Conservation (phyloP, 441 rosid species). For the Brassica hybrid region DNA sequence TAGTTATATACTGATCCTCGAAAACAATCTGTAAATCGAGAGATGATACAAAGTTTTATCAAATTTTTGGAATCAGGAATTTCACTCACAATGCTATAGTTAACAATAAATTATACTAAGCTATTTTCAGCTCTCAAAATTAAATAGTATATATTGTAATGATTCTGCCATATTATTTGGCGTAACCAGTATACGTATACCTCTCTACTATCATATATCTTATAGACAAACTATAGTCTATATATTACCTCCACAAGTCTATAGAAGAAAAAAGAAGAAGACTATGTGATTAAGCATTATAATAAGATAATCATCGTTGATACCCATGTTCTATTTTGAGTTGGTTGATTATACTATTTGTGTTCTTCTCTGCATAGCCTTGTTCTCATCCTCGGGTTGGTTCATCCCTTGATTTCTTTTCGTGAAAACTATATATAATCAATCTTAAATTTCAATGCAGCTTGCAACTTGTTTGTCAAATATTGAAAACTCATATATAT, state of each 20-base stretch:
- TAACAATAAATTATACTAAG: not conserved
- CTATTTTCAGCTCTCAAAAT: not conserved
- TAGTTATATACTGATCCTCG: not conserved
- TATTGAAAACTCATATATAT: not conserved
- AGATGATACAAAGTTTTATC: not conserved
- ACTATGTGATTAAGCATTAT: not conserved
- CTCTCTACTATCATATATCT: not conserved
- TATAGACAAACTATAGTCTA: not conserved
- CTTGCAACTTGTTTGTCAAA: not conserved
- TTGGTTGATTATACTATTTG: conserved; percentile 2
- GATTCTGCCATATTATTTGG: not conserved
- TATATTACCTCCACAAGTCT: not conserved
- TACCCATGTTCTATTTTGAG: conserved; percentile 9
- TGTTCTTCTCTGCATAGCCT: not conserved
- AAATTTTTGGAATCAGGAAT: not conserved
- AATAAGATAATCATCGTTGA: conserved; percentile 1
- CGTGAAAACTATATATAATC: not conserved
- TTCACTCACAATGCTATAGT: conserved; percentile 3
- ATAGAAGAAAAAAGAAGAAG: not conserved
- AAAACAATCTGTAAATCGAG: not conserved
- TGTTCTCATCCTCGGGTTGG: not conserved
- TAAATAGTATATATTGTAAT: not conserved
- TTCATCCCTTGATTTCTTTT: conserved; percentile 3
- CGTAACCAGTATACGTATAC: not conserved
- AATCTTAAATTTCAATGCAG: not conserved